Evolutionary conservation across 345 rosid species (phyloP), one percentile per base, ranked within the genome.

Genomic region (Hibiscus tridactylites): DNA sequence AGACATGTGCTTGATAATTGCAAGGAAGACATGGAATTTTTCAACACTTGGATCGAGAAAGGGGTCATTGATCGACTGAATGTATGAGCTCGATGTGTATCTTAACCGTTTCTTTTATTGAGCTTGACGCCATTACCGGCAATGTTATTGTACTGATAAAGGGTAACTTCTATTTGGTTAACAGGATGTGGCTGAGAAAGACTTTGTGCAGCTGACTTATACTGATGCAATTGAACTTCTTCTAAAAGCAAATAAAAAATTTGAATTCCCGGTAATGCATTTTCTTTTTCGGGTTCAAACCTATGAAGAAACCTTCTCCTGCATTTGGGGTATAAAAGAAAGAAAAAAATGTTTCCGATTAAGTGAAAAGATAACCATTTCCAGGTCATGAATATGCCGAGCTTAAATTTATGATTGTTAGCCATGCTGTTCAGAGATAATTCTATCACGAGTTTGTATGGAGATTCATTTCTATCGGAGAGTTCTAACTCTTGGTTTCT

Each of bases 11-110:
- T 95, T 33, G 94, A 95, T 68, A 84, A 89, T 76, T 95, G 99
- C 90, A 88, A 85, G 79, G 97, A 92, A 88, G 99, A 95, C 84
- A 95, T 95, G 99, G 92, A 88, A 42, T 95, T 95, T 80, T 95
- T 95, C 85, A 93, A 92, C 78, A 85, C 92, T 75, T 89, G 97
- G 97, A 90, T 95, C 69, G 97, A 95, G 78, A 90, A 95, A 85
- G 99, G 99, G 78, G 88, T 95, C 80, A 83, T 90, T 73, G 80
- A 80, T 44, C 97, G 97, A 65, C 82, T 95, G 84, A 89, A 74
- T 57, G 99, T 95, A 90, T 83, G 91, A 76, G 65, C 76, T 81
- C 83, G 54, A 53, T 72, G 15, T 61, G 60, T 75, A 53, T 71
- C 60, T 70, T 62, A 65, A 44, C 35, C 71, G 39, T 59, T 53